Evolutionary conservation across 768 basidiomycete genomes (phyloP).

Genomic region (Leccinum subgranulosum): DNA sequence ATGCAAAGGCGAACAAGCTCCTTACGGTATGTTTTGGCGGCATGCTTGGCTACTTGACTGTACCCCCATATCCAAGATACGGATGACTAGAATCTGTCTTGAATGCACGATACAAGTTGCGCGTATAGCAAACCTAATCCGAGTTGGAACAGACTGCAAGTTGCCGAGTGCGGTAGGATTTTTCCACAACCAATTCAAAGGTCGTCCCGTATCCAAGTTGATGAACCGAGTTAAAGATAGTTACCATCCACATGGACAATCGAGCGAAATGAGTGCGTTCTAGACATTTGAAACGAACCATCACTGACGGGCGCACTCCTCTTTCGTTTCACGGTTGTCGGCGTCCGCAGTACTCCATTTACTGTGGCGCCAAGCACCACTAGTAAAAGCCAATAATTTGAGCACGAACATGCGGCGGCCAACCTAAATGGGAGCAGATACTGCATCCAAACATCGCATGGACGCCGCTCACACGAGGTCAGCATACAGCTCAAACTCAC

Average conservation of each 20-base stretch:
- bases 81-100: no score
- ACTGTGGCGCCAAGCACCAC: neutral
- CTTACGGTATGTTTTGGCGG: no score
- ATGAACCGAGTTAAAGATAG: neutral
- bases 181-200: neutral
- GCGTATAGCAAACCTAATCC: no score
- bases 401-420: no score
- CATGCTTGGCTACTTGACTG: no score
- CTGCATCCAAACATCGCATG: neutral
- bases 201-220: neutral
- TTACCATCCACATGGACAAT: conserved; percentile 3
- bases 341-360: neutral
- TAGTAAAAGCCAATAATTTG: neutral
- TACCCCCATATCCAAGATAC: no score
- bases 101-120: no score
- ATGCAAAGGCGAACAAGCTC: no score
- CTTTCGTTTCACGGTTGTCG: neutral
- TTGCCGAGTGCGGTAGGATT: neutral
- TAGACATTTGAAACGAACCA: conserved; percentile 8
- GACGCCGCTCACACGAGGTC: neutral
- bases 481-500: neutral
- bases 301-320: neutral
- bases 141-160: neutral
- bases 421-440: neutral
- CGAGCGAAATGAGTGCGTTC: neutral